Percentiles rank a stretch among this genome's conserved stretches.
These are phyloP conservation scores for Blastosporella zonata DNA, from an alignment of 1,284 basidiomycete genomes.

Conservation along the genomic window DNA sequence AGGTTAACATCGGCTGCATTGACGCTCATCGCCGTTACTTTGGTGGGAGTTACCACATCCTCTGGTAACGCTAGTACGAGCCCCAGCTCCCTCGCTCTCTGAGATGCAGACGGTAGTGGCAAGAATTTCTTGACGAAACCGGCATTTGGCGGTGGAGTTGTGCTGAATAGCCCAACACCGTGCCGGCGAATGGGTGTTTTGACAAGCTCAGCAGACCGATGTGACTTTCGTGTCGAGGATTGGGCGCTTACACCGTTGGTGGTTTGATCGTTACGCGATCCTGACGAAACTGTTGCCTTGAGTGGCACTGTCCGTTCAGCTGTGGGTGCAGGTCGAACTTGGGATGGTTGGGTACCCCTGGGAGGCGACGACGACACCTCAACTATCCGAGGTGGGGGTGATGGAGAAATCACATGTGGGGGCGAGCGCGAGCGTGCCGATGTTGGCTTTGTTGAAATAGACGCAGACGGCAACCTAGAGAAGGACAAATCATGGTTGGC, in stretches of 20 bases:
- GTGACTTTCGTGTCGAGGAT: background rate
- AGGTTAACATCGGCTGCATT: slow-evolving; percentile 13
- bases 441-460: background rate
- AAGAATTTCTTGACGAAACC: background rate
- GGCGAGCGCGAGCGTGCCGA: background rate
- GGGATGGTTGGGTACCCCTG: background rate
- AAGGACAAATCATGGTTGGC: slow-evolving; percentile 8
- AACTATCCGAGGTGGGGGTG: background rate
- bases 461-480: slow-evolving; percentile 3
- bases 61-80: background rate
- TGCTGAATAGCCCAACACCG: slow-evolving; percentile 9
- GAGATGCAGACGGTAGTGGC: background rate
- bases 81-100: background rate
- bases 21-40: slow-evolving; percentile 10
- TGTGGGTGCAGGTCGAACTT: background rate
- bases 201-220: background rate
- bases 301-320: background rate
- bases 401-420: background rate
- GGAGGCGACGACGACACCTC: slow-evolving; percentile 2
- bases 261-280: background rate
- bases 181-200: slow-evolving; percentile 8
- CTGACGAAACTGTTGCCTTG: background rate
- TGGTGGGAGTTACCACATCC: background rate
- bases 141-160: slow-evolving; percentile 11
- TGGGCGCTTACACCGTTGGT: background rate